These are phyloP conservation scores for Neospermospora avenae DNA, from an alignment of 2,329 filamentous ascomycete genomes.

Conservation along the genomic window DNA sequence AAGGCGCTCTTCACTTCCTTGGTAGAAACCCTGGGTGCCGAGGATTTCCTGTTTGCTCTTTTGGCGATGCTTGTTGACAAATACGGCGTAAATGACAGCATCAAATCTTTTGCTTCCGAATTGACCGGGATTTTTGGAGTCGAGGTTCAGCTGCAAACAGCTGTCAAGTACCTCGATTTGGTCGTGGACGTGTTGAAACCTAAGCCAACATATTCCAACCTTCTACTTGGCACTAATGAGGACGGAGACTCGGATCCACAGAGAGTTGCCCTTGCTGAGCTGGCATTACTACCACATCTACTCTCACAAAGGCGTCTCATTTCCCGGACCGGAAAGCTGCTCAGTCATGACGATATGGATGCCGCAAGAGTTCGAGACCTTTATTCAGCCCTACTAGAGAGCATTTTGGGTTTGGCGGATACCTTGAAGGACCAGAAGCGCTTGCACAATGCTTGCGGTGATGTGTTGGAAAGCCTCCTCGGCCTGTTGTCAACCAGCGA, in stretches of 20 bases:
- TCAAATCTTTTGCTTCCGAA: slow-evolving; percentile 71
- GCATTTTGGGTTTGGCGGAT: slow-evolving; percentile 63
- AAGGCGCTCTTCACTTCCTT: slow-evolving; percentile 80
- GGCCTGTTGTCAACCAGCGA: slow-evolving; percentile 81
- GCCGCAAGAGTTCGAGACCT: slow-evolving; percentile 62
- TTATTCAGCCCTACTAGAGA: slow-evolving; percentile 67
- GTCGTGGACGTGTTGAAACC: slow-evolving; percentile 71
- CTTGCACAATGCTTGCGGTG: slow-evolving; percentile 58
- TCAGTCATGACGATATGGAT: slow-evolving; percentile 62
- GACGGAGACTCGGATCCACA: slow-evolving; percentile 43
- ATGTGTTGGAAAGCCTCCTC: slow-evolving; percentile 75
- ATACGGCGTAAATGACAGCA: slow-evolving; percentile 72
- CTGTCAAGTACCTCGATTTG: slow-evolving; percentile 73
- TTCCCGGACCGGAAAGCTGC: slow-evolving; percentile 52
- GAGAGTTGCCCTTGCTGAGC: slow-evolving; percentile 51
- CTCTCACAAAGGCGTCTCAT: slow-evolving; percentile 56
- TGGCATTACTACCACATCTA: slow-evolving; percentile 55
- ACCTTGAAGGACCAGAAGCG: slow-evolving; percentile 54
- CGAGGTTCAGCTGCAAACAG: slow-evolving; percentile 71
- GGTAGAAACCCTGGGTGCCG: slow-evolving; percentile 77
- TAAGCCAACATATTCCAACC: slow-evolving; percentile 69
- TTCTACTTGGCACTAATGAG: slow-evolving; percentile 63
- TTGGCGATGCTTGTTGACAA: slow-evolving; percentile 87
- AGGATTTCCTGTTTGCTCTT: slow-evolving; percentile 85
- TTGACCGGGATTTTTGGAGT: slow-evolving; percentile 71